Percentiles rank a stretch among this genome's conserved stretches.
Evolutionary conservation across 305 asterid species (phyloP).

Genomic region (Plantago coronopus): DNA sequence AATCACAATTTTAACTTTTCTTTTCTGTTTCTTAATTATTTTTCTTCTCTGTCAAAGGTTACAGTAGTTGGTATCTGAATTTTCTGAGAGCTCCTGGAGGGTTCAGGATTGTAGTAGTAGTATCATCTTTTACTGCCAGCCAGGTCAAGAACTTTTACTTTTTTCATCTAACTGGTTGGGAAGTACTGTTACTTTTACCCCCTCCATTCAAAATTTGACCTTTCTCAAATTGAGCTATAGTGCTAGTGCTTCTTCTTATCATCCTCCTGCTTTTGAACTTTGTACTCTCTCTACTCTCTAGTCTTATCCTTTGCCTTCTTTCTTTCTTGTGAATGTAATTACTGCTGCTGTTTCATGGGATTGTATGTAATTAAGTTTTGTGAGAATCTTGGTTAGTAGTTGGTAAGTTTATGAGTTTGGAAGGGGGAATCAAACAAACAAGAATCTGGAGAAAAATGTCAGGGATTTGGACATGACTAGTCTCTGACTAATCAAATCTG

Average conservation of each 20-base stretch:
- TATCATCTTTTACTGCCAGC: slow-evolving; percentile 22
- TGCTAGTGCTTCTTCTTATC: neutral
- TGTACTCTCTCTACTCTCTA: neutral
- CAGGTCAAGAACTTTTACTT: slow-evolving; percentile 18
- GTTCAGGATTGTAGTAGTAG: slow-evolving; percentile 23
- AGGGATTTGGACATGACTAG: slow-evolving; percentile 27
- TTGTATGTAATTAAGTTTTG: too few species aligned
- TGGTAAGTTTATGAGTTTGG: neutral
- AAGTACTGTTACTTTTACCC: slow-evolving; percentile 10
- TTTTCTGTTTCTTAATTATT: neutral
- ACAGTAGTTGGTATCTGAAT: slow-evolving; percentile 26
- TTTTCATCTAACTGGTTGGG: slow-evolving; percentile 1
- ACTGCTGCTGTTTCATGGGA: neutral
- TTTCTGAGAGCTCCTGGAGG: slow-evolving; percentile 24
- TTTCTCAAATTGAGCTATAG: slow-evolving; percentile 22
- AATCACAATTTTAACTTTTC: too few species aligned
- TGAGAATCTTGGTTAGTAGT: slow-evolving; percentile 10
- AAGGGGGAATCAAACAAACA: slow-evolving; percentile 24
- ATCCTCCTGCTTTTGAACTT: neutral
- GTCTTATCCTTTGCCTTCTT: neutral
- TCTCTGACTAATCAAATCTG: slow-evolving; percentile 33
- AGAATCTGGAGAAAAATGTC: slow-evolving; percentile 18
- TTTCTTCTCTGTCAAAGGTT: slow-evolving; percentile 16
- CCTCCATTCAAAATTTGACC: slow-evolving; percentile 22
- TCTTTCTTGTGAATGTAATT: neutral